Base-by-base conservation (phyloP, 2,329 filamentous ascomycete species). In the Metarhizium anisopliae region DNA sequence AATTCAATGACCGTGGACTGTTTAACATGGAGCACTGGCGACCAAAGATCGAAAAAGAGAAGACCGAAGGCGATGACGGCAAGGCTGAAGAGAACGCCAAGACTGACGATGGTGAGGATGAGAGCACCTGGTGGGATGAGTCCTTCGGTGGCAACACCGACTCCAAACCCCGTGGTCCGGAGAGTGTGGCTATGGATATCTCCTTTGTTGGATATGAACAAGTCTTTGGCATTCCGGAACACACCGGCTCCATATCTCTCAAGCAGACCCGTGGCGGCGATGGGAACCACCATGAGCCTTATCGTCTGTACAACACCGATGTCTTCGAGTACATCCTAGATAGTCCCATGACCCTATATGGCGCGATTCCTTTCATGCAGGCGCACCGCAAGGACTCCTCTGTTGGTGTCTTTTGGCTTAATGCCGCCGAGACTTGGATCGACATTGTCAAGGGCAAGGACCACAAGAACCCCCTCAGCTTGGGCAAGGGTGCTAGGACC, bases 51-150 rank as follows among this genome's bases (percentile, higher is more conserved):
- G 92, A 96, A 47, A 76, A 77, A 62, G 91, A 96, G 43, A 75
- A 78, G 62, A 68, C 72, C 8, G 75, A 78, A 60, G 83, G 82
- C 61, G 76, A 78, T 59, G 82, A 84, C 56, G 79, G 75, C 56
- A 75, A 76, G 55, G 70, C 73, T 51, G 71, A 68, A 4, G 70
- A 75, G 56, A 69, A 73, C 10, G 68, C 70, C n/a, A 77, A 75
- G 52, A 69, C 75, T 30, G 69, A 72, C 13, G 69, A 71, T 11
- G 78, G 77, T 14, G 83, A 87, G 60, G 89, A 94, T 61, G 89
- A 96, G 68, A 88, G 86, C 72, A 96, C 92, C 3, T 96, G 91
- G 90, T 99, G 94, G 94, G 94, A 99, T 6, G 94, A 99, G 75
- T 83, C 81, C 0, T 99, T 99, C 70, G 93, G 93, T 60, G 92